phyloP scores from a whole-genome alignment of 2,329 filamentous ascomycete genomes.

The Paraphaeosphaeria sporulosa region DNA sequence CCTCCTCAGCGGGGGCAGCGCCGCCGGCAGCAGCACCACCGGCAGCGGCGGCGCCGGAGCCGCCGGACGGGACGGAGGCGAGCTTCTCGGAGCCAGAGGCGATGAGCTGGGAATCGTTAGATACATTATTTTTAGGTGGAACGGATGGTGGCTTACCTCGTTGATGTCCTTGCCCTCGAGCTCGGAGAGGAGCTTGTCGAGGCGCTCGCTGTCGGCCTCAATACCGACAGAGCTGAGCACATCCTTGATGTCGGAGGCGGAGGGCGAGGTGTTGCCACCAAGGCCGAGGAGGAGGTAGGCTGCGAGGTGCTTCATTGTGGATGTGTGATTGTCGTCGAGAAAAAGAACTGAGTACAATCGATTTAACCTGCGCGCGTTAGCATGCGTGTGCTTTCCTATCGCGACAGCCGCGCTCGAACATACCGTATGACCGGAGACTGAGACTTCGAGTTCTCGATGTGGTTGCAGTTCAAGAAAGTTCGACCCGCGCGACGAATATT shows the following conservation, averaged over 20 bases:
- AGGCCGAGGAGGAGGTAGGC: constrained; percentile 97
- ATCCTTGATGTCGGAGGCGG: constrained; percentile 77
- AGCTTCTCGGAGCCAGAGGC: constrained; percentile 89
- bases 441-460: constrained; percentile 84
- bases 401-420: constrained; percentile 10
- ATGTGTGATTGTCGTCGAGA: constrained; percentile 33
- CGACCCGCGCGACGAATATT: constrained; percentile 22
- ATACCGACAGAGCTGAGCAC: constrained; percentile 95
- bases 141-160: constrained; percentile 68
- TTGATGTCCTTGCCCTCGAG: constrained; percentile 90
- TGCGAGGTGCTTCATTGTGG: constrained; percentile 99
- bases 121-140: constrained; percentile 28
- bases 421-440: constrained; percentile 99
- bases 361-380: constrained; percentile 63
- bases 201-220: constrained; percentile 86
- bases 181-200: constrained; percentile 87
- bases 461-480: constrained; percentile 42
- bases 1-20: constrained; percentile 59
- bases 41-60: constrained; percentile 69
- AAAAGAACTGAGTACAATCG: constrained; percentile 93
- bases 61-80: constrained; percentile 94
- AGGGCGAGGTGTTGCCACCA: constrained; percentile 89
- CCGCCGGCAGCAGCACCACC: constrained; percentile 72
- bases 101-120: constrained; percentile 74
- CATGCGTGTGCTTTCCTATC: constrained; percentile 9